Evolutionary conservation across 345 rosid species (phyloP), one percentile per base, ranked within the genome.

Genomic region (Eucalyptus guilfoylei): DNA sequence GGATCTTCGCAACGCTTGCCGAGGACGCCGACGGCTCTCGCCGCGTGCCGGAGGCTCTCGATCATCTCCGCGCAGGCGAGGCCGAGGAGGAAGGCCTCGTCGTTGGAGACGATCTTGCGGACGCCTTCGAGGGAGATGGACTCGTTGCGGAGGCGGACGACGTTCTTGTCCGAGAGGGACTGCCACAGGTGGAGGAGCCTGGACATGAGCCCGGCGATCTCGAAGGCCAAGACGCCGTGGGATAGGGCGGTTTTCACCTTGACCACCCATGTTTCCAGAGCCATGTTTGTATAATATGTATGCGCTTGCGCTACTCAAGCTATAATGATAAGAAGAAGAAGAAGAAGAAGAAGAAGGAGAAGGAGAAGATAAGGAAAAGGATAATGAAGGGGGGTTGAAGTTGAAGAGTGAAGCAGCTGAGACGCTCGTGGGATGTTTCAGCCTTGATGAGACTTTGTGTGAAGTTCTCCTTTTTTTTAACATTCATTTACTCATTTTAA

Each of bases 1-100:
- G 91, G 11, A 21, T 94, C 95, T 8, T 92, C 90, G 80, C 98
- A 96, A 42, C 95, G 94, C 52, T 72, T 88, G 94, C 95, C 92
- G 26, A 97, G 89, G 28, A 97, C 92, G 3, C 98, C 93, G 34
- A 96, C 94, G n/a, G 97, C 91, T 58, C 90, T 91, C 60, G 97
- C 96, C 5, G 91, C 92, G 34, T 91, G 88, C 49, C 96, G 89
- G 17, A 96, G 91, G 86, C 94, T 96, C 88, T 96, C 97, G 11
- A 91, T 91, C 76, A 98, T 90, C 88, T 98, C 99, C 9, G 99
- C 99, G 64, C 98, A 97, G 4, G 97, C 95, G 17, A 98, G 93
- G 85, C 96, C 95, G 83, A 97, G 95, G 48, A 96, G 97, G 89
- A 98, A 96, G 11, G 93, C 89, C 91, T 98, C 98, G 81, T 98